Evolutionary conservation across 768 basidiomycete species (phyloP).

Genomic region (Ephemerocybe angulata): DNA sequence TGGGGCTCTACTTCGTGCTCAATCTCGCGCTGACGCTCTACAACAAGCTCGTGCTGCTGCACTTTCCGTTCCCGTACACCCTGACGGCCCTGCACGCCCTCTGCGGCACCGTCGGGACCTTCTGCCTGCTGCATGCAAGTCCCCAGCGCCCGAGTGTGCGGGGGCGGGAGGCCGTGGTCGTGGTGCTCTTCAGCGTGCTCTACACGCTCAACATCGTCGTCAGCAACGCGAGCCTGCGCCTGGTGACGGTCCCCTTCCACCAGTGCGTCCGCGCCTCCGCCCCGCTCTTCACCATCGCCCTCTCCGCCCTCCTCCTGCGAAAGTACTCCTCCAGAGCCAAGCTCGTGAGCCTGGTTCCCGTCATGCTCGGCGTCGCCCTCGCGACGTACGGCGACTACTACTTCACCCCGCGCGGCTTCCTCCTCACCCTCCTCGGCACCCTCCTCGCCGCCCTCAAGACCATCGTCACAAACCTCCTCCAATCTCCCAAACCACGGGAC

Average conservation of each 20-base stretch:
- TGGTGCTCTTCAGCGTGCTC: constrained; percentile 80
- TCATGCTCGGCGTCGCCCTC: constrained; percentile 88
- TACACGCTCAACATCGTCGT: constrained; percentile 95
- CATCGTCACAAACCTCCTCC: constrained; percentile 80
- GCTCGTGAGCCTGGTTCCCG: constrained; percentile 73
- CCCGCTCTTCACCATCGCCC: constrained; percentile 85
- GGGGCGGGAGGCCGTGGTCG: constrained; percentile 51
- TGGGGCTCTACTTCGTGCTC: constrained; percentile 81
- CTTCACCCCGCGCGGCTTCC: constrained; percentile 78
- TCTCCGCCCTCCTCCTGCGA: constrained; percentile 68
- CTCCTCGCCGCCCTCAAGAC: constrained; percentile 92
- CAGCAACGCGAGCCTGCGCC: constrained; percentile 83
- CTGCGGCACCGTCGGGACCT: constrained; percentile 78
- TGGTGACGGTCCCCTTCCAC: constrained; percentile 96
- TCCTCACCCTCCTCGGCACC: constrained; percentile 87
- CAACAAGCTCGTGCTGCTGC: constrained; percentile 90
- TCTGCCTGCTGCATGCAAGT: constrained; percentile 46
- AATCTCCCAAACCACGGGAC: too few species aligned
- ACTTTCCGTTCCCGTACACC: constrained; percentile 94
- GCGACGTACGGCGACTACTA: constrained; percentile 98
- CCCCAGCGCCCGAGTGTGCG: constrained; percentile 9
- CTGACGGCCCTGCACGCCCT: constrained; percentile 91
- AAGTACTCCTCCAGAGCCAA: constrained; percentile 57
- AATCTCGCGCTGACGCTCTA: constrained; percentile 91
- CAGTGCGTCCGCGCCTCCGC: constrained; percentile 93